phyloP scores from a whole-genome alignment of 2,329 filamentous ascomycete genomes.

The Cyphellophora europaea region DNA sequence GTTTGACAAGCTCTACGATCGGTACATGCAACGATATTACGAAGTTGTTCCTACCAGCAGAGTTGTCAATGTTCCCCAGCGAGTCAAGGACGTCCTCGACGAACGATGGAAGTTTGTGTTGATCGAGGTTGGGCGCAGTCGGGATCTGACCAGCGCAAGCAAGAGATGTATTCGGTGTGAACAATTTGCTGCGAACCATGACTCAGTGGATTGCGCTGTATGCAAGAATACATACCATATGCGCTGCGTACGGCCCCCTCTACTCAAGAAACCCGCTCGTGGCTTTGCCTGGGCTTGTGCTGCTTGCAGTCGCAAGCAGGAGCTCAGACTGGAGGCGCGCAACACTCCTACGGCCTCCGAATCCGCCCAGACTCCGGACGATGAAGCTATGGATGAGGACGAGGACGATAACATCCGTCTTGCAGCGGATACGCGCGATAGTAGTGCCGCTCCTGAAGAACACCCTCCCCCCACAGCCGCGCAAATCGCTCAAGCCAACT shows the following conservation, averaged over 20 bases:
- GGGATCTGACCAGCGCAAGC: slow-evolving; percentile 90
- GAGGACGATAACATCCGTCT: slow-evolving; percentile 59
- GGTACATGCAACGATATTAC: slow-evolving; percentile 96
- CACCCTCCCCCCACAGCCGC: slow-evolving; percentile 60
- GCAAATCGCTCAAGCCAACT: slow-evolving; percentile 82
- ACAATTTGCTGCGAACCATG: slow-evolving; percentile 81
- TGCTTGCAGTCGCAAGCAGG: slow-evolving; percentile 90
- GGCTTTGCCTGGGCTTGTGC: slow-evolving; percentile 98
- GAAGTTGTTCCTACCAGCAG: slow-evolving; percentile 86
- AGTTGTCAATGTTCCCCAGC: slow-evolving; percentile 92
- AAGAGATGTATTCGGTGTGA: slow-evolving; percentile 92
- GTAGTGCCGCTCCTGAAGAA: slow-evolving; percentile 38
- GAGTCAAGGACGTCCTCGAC: slow-evolving; percentile 90
- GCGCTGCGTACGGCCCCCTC: slow-evolving; percentile 86
- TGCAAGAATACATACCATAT: slow-evolving; percentile 96
- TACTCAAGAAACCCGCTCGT: slow-evolving; percentile 91
- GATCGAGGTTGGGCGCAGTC: slow-evolving; percentile 85
- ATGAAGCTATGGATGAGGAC: slow-evolving; percentile 55
- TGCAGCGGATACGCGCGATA: slow-evolving; percentile 31
- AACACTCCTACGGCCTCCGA: slow-evolving; percentile 66
- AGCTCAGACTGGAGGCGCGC: slow-evolving; percentile 81
- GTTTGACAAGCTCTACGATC: slow-evolving; percentile 95
- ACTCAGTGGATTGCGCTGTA: slow-evolving; percentile 95
- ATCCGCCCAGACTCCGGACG: slow-evolving; percentile 46
- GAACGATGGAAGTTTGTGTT: slow-evolving; percentile 95